phyloP scores from a whole-genome alignment of 345 rosid species.

The Eucalyptus regnans region DNA sequence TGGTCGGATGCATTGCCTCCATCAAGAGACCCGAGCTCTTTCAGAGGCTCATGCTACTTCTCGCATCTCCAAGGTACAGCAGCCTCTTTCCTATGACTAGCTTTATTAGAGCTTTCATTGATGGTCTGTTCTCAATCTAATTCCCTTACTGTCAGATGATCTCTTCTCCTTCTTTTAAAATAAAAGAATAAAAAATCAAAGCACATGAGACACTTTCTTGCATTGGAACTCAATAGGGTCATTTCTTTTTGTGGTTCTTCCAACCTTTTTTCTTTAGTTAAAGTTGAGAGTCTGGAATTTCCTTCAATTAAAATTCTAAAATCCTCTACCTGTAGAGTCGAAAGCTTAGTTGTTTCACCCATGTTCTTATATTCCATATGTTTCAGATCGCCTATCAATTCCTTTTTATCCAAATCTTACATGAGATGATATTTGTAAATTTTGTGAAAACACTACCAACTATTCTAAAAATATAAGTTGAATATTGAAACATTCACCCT shows the following conservation, averaged over 20 bases:
- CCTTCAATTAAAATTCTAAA: neutral
- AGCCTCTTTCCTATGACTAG: neutral
- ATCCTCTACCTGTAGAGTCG: neutral
- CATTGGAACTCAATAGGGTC: neutral
- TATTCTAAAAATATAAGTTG: neutral
- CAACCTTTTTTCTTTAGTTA: neutral
- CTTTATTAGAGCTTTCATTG: neutral
- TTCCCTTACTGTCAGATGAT: neutral
- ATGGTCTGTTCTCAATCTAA: neutral
- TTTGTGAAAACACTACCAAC: neutral
- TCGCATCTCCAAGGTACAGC: constrained; percentile 2
- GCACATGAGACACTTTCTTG: neutral
- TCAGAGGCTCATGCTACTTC: neutral
- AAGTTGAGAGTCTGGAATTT: neutral
- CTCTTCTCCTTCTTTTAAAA: neutral
- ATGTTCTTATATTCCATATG: neutral
- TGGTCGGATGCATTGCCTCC: constrained; percentile 11
- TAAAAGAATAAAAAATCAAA: neutral
- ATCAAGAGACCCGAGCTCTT: constrained; percentile 7
- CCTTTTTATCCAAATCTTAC: neutral
- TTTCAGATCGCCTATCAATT: neutral
- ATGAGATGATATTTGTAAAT: neutral
- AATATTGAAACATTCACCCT: neutral
- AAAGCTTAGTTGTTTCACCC: neutral
- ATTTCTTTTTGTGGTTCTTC: neutral